Evolutionary conservation across 345 rosid species (phyloP), one percentile per base, ranked within the genome.

Genomic region (Physaria fendleri): DNA sequence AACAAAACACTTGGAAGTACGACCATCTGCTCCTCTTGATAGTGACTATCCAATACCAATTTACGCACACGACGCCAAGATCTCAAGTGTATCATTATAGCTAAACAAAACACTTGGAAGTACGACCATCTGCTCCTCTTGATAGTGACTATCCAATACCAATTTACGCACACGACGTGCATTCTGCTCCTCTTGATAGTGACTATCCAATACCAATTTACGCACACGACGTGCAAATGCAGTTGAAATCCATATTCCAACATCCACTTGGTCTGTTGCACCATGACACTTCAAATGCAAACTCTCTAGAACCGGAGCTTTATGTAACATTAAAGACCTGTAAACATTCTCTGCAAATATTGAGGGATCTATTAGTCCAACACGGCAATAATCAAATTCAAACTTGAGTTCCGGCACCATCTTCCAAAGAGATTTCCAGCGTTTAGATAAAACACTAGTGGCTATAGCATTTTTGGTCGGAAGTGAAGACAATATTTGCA

Each of bases 391-490:
- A 1, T 11, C 1, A 11, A 16, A 56, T 3, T 6, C 18, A 17
- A 57, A 57, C 20, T 28, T 41, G 63, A 42, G 63, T 0, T 42
- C 29, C 42, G 39, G 51, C 6, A 58, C 51, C 51, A 29, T 33
- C 38, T 33, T 33, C 38, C 38, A 33, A 4, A 33, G 14, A 33
- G 13, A n/a, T 33, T 14, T 33, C 38, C 38, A 33, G 12, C 14
- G 38, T 5, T 12, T 33, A 33, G 38, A 33, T 14, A 33, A 33
- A 33, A 33, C 38, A 33, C 38, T 33, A 13, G 38, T 33, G 6
- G 38, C 13, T 33, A 33, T n/a, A 14, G 1, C 14, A 33, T 4
- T 33, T 33, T 33, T 5, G 1, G 38, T 33, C 2, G 38, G 38
- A 34, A 34, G 5, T 11, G 0, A 12, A 34, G 15, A 34, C 1